Percentiles rank a stretch among this genome's conserved stretches.
These are phyloP conservation scores for Pachysandra terminalis DNA, from an alignment of 164 flowering plant genomes.

Conservation along the genomic window DNA sequence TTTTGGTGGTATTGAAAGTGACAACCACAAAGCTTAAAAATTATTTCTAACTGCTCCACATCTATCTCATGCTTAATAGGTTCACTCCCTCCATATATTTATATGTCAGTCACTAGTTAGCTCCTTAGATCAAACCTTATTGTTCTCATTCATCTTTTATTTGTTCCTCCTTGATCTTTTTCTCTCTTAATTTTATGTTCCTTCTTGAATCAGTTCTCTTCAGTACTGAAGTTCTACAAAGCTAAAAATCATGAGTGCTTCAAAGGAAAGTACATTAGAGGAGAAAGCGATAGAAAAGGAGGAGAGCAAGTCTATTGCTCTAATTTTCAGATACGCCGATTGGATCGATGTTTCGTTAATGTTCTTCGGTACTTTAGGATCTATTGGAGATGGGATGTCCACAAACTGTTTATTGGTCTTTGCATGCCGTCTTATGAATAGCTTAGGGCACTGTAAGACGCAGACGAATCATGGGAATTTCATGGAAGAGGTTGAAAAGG, in stretches of 20 bases:
- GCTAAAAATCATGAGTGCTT: conserved; percentile 23
- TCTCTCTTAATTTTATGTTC: too few relatives aligned
- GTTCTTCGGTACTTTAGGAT: conserved; percentile 83
- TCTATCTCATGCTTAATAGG: too few relatives aligned
- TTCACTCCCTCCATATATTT: too few relatives aligned
- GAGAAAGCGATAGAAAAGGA: conserved; percentile 14
- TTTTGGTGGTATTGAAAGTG: too few relatives aligned
- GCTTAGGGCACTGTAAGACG: conserved; percentile 60
- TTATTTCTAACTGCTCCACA: too few relatives aligned
- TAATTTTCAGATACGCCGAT: conserved; percentile 81
- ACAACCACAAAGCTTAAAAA: too few relatives aligned
- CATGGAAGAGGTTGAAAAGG: conserved; percentile 83
- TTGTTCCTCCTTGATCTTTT: background rate
- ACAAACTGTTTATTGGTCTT: conserved; percentile 68
- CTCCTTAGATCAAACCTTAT: too few relatives aligned
- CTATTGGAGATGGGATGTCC: conserved; percentile 93
- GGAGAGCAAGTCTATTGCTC: conserved; percentile 23
- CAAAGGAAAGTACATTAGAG: conserved; percentile 8
- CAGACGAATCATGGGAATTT: conserved; percentile 38
- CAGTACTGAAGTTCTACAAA: background rate
- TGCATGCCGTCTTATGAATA: conserved; percentile 74
- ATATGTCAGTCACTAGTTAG: too few relatives aligned
- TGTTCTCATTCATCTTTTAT: background rate
- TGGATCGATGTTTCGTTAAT: conserved; percentile 66
- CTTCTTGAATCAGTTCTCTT: too few relatives aligned